Base-by-base conservation (phyloP, 1,284 basidiomycete species). In the Cerioporus squamosus region DNA sequence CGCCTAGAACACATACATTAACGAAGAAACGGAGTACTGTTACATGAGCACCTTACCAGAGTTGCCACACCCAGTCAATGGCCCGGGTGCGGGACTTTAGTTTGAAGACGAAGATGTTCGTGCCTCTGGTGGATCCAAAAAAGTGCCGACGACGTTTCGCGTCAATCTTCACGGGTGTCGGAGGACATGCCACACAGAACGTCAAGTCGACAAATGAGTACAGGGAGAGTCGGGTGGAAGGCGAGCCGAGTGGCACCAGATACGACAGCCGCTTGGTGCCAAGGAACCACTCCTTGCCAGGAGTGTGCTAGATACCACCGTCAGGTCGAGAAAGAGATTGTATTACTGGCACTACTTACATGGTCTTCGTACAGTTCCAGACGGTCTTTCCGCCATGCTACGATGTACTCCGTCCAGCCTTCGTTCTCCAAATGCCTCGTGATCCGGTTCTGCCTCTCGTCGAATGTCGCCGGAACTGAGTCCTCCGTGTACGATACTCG, bases 121-220 rank as follows among this genome's bases (percentile, higher is more conserved):
- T 88, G n/a, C 91, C 91, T 58, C 82, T 79, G 51, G 79, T 82
- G 2, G 70, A 68, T 15, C 76, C 73, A 60, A 79, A 79, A 52
- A 88, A 79, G 23, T 80, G 70, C 53, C 74, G 72, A 5, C 75
- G 78, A 14, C 76, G 71, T 50, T 75, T 81, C 1, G 78, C 70
- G 39, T 75, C 70, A 36, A 76, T 73, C 39, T 75, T 72, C 38
- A 77, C 61, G 9, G 80, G 75, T 2, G 81, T 82, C 0, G 87
- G 86, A 6, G 82, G 80, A 63, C 88, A 93, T 2, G 84, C 82
- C 29, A 95, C 70, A 66, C 87, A 92, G 68, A 94, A 94, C 1
- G 91, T 87, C 53, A 91, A 74, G 67, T 95, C 93, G 42, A 88
- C 82, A 60, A 91, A 90, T 12, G 92, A 95, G 70, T 91, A 95